Conservation (phyloP, 768 basidiomycete genomes). For the Trametes cinnabarina region DNA sequence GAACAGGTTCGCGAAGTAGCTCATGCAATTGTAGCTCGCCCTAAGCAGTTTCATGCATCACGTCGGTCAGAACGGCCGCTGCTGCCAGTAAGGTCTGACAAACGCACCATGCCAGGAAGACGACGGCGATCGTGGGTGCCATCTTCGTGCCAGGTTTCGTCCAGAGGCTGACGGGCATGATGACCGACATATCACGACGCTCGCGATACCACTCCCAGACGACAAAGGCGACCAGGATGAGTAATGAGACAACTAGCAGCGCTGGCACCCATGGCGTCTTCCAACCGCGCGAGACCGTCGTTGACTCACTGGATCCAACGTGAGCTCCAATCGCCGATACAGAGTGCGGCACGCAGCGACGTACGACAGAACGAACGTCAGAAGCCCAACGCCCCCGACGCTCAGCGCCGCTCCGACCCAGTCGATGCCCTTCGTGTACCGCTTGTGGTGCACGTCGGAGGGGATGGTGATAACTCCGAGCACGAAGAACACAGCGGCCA, state of each 20-base stretch:
- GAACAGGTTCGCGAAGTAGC: slow-evolving; percentile 34
- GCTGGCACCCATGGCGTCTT: slow-evolving; percentile 34
- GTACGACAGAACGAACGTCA: slow-evolving; percentile 35
- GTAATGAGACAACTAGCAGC: slow-evolving; percentile 27
- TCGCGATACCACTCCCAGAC: slow-evolving; percentile 34
- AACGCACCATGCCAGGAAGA: slow-evolving; percentile 35
- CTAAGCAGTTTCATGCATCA: not conserved
- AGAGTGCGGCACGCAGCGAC: slow-evolving; percentile 13
- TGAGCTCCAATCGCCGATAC: too few species aligned
- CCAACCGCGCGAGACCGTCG: slow-evolving; percentile 33
- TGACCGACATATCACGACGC: slow-evolving; percentile 25
- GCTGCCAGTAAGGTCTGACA: too few species aligned
- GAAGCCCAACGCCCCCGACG: slow-evolving; percentile 32
- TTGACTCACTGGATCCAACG: slow-evolving; percentile 27
- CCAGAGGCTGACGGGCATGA: slow-evolving; percentile 36
- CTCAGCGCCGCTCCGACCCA: slow-evolving; percentile 37
- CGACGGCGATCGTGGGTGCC: slow-evolving; percentile 28
- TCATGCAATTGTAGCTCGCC: slow-evolving; percentile 31
- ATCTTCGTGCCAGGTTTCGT: slow-evolving; percentile 31
- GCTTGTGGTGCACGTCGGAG: slow-evolving; percentile 13
- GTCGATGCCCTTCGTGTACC: slow-evolving; percentile 35
- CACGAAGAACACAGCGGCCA: slow-evolving; percentile 29
- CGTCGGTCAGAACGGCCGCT: too few species aligned
- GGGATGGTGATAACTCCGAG: slow-evolving; percentile 27
- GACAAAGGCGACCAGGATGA: slow-evolving; percentile 29